Percentiles rank a stretch among this genome's conserved stretches.
Evolutionary conservation across 2,329 filamentous ascomycete species (phyloP).

Genomic region (Neocucurbitaria cava): DNA sequence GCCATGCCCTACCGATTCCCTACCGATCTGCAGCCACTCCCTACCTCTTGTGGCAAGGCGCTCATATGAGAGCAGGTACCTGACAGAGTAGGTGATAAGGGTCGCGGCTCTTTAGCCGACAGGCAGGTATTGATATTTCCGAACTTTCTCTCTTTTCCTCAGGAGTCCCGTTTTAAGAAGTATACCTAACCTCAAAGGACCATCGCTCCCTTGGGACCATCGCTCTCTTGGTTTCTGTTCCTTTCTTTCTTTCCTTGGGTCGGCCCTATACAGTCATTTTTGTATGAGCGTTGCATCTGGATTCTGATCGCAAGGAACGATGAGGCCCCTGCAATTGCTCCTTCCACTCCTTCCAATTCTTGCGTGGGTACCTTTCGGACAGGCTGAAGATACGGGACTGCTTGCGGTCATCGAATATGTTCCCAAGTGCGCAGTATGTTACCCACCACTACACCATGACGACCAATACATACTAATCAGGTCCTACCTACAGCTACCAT

Average conservation of each 20-base stretch:
- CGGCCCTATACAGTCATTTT: neutral
- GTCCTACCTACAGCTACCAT: conserved; percentile 16
- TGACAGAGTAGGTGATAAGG: conserved; percentile 3
- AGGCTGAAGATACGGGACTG: conserved; percentile 21
- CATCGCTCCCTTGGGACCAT: neutral
- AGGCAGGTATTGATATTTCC: conserved; percentile 9
- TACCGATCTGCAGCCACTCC: conserved; percentile 7
- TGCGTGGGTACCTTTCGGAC: conserved; percentile 18
- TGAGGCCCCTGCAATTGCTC: conserved; percentile 23
- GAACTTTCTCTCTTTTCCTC: too few relatives aligned
- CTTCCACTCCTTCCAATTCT: conserved; percentile 23
- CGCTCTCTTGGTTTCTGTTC: neutral
- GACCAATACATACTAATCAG: conserved; percentile 1
- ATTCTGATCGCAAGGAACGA: conserved; percentile 10
- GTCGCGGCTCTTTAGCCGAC: conserved; percentile 1
- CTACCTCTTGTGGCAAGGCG: neutral
- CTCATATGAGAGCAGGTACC: conserved; percentile 7
- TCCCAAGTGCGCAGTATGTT: conserved; percentile 30
- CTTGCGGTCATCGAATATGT: conserved; percentile 16
- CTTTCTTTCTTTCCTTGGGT: neutral
- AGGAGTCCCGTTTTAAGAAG: neutral
- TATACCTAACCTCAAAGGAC: neutral
- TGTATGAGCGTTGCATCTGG: conserved; percentile 1
- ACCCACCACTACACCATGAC: neutral
- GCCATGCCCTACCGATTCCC: conserved; percentile 4